Conservation (phyloP, 495 filamentous ascomycete species). For the Penicillium longicatenatum region DNA sequence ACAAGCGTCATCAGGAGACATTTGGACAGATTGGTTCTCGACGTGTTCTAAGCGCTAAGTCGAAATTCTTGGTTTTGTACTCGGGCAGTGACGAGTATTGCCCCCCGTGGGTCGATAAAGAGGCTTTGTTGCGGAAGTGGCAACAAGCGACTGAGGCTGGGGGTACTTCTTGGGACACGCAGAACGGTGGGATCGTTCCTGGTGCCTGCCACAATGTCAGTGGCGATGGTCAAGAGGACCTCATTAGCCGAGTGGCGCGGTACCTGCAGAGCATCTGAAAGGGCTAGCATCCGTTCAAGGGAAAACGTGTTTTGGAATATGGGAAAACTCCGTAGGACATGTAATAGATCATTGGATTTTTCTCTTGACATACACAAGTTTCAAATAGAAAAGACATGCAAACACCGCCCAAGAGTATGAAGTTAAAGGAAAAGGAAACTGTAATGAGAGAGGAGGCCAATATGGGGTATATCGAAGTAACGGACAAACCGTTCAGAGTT, state of each 20-base stretch:
- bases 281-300: background rate
- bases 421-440: constrained; percentile 15
- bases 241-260: constrained; percentile 55
- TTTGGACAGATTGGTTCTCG: constrained; percentile 64
- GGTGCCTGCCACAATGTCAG: constrained; percentile 65
- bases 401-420: constrained; percentile 28
- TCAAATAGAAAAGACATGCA: constrained; percentile 24
- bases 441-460: constrained; percentile 13
- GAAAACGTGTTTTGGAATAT: background rate
- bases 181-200: constrained; percentile 57
- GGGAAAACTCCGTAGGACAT: constrained; percentile 15
- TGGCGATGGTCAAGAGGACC: constrained; percentile 48
- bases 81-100: constrained; percentile 75
- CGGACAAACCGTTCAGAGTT: constrained; percentile 18
- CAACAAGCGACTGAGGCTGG: constrained; percentile 56
- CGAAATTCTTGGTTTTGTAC: constrained; percentile 55
- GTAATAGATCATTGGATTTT: constrained; percentile 22
- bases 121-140: constrained; percentile 66
- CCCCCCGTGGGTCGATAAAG: constrained; percentile 62
- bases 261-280: constrained; percentile 55
- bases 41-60: constrained; percentile 50
- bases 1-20: constrained; percentile 55
- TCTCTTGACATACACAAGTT: constrained; percentile 24
- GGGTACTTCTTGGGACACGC: constrained; percentile 51
- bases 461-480: constrained; percentile 33